Evolutionary conservation across 768 basidiomycete genomes (phyloP), one percentile per base, ranked within the genome.

Genomic region (Pleurotus salmoneostramineus): DNA sequence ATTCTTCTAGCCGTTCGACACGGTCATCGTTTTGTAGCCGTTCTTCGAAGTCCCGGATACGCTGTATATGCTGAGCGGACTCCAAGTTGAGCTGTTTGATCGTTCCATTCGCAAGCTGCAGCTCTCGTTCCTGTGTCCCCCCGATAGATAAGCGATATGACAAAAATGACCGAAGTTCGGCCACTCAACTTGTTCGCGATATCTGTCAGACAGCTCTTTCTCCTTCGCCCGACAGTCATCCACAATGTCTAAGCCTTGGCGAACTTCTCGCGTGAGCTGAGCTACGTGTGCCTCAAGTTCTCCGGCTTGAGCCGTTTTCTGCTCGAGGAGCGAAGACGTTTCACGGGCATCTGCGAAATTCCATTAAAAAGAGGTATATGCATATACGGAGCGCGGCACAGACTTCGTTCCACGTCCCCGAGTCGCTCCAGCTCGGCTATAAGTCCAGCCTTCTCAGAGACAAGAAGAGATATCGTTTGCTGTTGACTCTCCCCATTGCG

Each of bases 21-120:
- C 89, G 85, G 69, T 93, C 90, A 66, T 94, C 91, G 59, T 82
- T 86, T 68, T 93, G 84, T 17, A 94, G 86, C 62, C 91, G 88
- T 60, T 93, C 91, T 64, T 90, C 84, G 34, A 94, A 71, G 62
- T 93, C 89, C 31, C 83, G 84, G 27, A 87, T 77, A 56, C 81
- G 77, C 46, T 83, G 79, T 59, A 80, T 78, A 60, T 79, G 77
- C 48, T 80, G 78, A 50, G 82, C 80, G 4, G 81, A 77, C 59
- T 84, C 77, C 40, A 77, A 72, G 50, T 78, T 82, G 34, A 82
- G 69, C 37, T 87, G 84, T 45, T 75, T 72, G 5, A 82, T 66
- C 3, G 81, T 76, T 0, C 77, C 80, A 59, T 79, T 83, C n/a
- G 79, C 74, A 42, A 84, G 72, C 60, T 91, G 88, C 7, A 92